A percentile compares a stretch with the other conserved stretches of the same genome.
Evolutionary conservation across 2,329 filamentous ascomycete species (phyloP).

Genomic region (Berkeleyomyces rouxiae): DNA sequence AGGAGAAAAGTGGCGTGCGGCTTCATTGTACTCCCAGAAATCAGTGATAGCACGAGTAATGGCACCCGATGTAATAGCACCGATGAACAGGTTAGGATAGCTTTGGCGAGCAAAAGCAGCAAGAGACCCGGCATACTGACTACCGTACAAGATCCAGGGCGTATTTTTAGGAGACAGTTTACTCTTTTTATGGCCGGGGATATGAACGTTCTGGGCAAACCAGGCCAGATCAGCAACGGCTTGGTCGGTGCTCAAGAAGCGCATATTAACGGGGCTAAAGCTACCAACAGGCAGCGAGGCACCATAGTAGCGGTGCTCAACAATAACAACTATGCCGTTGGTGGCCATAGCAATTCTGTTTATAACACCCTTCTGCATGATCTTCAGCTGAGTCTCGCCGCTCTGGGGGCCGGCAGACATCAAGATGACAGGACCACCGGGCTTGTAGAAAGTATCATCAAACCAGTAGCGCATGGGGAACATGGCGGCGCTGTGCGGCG

Average conservation of each 20-base stretch:
- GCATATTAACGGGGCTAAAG: conserved; percentile 50
- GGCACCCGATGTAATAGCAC: conserved; percentile 62
- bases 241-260: conserved; percentile 73
- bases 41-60: conserved; percentile 64
- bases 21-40: conserved; percentile 49
- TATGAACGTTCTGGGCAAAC: conserved; percentile 58
- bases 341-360: conserved; percentile 54
- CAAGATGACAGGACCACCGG: conserved; percentile 67
- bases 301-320: conserved; percentile 83
- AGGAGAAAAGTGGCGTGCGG: conserved; percentile 32
- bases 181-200: conserved; percentile 49
- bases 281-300: conserved; percentile 52
- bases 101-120: conserved; percentile 58
- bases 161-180: conserved; percentile 49
- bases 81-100: conserved; percentile 68
- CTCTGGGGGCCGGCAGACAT: conserved; percentile 55
- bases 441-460: conserved; percentile 56
- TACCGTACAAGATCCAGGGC: conserved; percentile 67
- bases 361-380: conserved; percentile 62
- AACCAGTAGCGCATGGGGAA: conserved; percentile 74
- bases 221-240: conserved; percentile 66
- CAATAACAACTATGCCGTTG: conserved; percentile 57
- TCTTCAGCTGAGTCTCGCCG: conserved; percentile 46
- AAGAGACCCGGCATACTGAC: conserved; percentile 68
- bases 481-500: conserved; percentile 51